Percentiles rank a stretch among this genome's conserved stretches.
Conservation (phyloP, 805 yeast species). For the Metahyphopichia silvanorum region DNA sequence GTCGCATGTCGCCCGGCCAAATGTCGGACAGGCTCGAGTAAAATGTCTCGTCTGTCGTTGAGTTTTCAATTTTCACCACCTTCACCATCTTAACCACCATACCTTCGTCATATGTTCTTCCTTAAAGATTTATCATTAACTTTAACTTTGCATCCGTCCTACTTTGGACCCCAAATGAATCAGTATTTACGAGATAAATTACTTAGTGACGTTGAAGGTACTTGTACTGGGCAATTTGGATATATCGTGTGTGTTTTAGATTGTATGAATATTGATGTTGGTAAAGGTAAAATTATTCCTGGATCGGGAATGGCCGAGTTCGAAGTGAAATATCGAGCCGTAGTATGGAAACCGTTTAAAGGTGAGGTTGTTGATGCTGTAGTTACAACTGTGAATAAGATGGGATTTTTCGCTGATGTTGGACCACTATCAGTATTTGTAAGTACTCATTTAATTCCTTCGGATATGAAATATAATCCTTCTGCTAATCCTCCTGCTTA, state of each 20-base stretch:
- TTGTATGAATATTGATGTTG: conserved; percentile 91
- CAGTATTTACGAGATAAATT: conserved; percentile 86
- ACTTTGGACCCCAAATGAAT: conserved; percentile 97
- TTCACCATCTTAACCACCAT: no score
- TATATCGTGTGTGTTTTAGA: conserved; percentile 95
- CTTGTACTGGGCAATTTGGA: conserved; percentile 98
- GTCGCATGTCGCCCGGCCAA: background rate
- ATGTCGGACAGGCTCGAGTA: background rate
- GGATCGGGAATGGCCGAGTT: conserved; percentile 94
- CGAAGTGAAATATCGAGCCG: conserved; percentile 92
- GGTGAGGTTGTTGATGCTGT: conserved; percentile 98
- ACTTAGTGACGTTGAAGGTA: conserved; percentile 94
- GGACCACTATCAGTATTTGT: conserved; percentile 96
- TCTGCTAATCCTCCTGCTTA: conserved; percentile 98
- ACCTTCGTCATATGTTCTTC: no score
- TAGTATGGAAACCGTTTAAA: conserved; percentile 97
- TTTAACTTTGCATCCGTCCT: conserved; percentile 94
- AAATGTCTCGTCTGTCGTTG: background rate
- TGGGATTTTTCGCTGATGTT: conserved; percentile 97
- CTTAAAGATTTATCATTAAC: conserved; percentile 85
- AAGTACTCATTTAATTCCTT: conserved; percentile 90
- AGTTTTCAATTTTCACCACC: background rate
- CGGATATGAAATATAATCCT: conserved; percentile 90
- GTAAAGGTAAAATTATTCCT: conserved; percentile 88
- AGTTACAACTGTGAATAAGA: conserved; percentile 87